Evolutionary conservation across 257 asterid species (phyloP).

Genomic region (Solanum lycopersicoides): DNA sequence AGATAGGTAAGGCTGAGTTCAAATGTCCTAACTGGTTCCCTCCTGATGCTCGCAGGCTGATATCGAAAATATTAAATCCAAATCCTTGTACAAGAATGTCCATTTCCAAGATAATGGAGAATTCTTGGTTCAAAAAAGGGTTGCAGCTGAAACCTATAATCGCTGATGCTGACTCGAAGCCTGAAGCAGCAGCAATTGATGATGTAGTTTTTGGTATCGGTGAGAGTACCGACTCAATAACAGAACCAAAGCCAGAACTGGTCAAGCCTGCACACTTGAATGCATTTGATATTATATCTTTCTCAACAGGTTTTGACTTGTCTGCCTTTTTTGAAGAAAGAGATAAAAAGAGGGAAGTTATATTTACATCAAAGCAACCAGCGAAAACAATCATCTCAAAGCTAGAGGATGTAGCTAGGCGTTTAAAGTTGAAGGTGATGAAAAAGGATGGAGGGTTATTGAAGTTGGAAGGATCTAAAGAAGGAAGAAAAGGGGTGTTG

Average conservation of each 20-base stretch:
- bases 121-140: conserved; percentile 53
- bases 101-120: conserved; percentile 54
- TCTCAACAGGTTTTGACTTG: conserved; percentile 67
- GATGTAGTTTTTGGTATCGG: neutral
- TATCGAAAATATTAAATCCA: conserved; percentile 61
- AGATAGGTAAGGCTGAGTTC: conserved; percentile 60
- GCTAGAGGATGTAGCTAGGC: conserved; percentile 55
- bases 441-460: conserved; percentile 56
- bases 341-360: conserved; percentile 31
- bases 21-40: conserved; percentile 56
- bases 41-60: conserved; percentile 47
- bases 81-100: conserved; percentile 55
- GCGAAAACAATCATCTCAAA: conserved; percentile 44
- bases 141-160: conserved; percentile 5
- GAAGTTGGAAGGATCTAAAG: conserved; percentile 42
- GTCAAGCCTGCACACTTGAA: conserved; percentile 36
- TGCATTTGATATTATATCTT: conserved; percentile 77
- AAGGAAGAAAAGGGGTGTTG: conserved; percentile 53
- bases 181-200: neutral
- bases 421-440: conserved; percentile 41
- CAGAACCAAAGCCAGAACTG: conserved; percentile 17
- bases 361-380: conserved; percentile 50
- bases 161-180: neutral
- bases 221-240: neutral
- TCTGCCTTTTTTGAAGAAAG: conserved; percentile 57